These are phyloP conservation scores for Phyllosticta capitalensis DNA, from an alignment of 2,329 filamentous ascomycete genomes.

Conservation along the genomic window DNA sequence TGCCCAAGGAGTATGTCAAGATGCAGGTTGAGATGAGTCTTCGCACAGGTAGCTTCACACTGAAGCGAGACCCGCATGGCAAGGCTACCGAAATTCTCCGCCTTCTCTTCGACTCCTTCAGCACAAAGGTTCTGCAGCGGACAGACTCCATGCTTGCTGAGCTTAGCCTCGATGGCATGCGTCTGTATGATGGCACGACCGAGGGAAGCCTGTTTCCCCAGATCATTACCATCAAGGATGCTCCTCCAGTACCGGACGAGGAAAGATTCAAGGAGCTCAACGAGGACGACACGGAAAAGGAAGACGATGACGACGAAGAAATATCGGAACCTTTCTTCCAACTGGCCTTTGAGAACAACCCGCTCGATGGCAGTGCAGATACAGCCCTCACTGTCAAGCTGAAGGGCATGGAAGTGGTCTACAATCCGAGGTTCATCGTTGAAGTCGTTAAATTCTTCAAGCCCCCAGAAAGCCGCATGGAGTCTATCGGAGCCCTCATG, in stretches of 20 bases:
- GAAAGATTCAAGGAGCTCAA: constrained; percentile 40
- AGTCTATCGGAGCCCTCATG: constrained; percentile 92
- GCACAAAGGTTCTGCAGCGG: constrained; percentile 77
- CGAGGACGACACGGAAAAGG: constrained; percentile 36
- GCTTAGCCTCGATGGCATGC: constrained; percentile 81
- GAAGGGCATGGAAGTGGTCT: constrained; percentile 93
- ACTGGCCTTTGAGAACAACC: constrained; percentile 88
- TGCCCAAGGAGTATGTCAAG: constrained; percentile 85
- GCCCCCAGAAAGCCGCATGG: constrained; percentile 94
- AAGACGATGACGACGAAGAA: constrained; percentile 34
- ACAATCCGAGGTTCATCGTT: constrained; percentile 88
- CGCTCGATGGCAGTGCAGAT: constrained; percentile 84
- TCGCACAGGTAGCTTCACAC: constrained; percentile 91
- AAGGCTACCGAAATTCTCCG: constrained; percentile 72
- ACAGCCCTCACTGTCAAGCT: constrained; percentile 82
- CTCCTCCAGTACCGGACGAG: constrained; percentile 48
- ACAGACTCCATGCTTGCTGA: constrained; percentile 86
- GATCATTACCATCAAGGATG: constrained; percentile 92
- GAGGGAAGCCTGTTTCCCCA: constrained; percentile 85
- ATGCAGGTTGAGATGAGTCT: constrained; percentile 86
- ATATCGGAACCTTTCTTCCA: constrained; percentile 77
- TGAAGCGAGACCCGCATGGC: constrained; percentile 77
- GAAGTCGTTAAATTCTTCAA: constrained; percentile 93
- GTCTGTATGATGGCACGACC: constrained; percentile 93
- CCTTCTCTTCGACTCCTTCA: constrained; percentile 89